phyloP scores from a whole-genome alignment of 352 stramenopile species.

The Phytopythium aichiense region DNA sequence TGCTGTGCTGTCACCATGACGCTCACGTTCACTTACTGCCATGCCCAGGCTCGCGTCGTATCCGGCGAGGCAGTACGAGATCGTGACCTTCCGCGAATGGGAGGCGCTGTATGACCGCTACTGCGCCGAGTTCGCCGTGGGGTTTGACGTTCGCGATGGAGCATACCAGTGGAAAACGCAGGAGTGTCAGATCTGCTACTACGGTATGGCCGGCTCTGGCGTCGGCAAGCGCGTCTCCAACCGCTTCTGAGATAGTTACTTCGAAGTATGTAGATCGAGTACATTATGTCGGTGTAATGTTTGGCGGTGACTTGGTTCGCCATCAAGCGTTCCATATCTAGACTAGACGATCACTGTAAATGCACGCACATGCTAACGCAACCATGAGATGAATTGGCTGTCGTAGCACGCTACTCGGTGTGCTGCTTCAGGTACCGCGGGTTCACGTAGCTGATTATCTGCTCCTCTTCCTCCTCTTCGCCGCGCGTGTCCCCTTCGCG shows the following conservation, averaged over 20 bases:
- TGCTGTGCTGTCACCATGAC: not conserved
- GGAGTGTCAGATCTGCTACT: slow-evolving; percentile 79
- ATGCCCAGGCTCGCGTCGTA: slow-evolving; percentile 38
- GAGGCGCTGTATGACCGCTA: slow-evolving; percentile 76
- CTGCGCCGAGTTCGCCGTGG: slow-evolving; percentile 76
- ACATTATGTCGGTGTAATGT: not conserved
- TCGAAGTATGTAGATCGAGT: not conserved
- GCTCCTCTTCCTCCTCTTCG: slow-evolving; percentile 6
- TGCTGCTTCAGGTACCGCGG: slow-evolving; percentile 1
- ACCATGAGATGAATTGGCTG: not conserved
- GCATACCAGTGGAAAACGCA: slow-evolving; percentile 82
- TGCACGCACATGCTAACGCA: not conserved
- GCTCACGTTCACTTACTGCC: not conserved
- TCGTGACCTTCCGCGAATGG: slow-evolving; percentile 79
- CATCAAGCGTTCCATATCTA: not conserved
- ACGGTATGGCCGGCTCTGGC: slow-evolving; percentile 45
- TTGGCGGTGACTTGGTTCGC: not conserved
- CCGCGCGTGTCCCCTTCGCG: not conserved
- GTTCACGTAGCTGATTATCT: slow-evolving; percentile 8
- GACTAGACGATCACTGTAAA: slow-evolving; percentile 1
- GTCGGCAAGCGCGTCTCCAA: slow-evolving; percentile 10
- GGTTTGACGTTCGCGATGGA: slow-evolving; percentile 74
- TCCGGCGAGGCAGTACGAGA: slow-evolving; percentile 75
- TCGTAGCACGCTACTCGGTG: not conserved
- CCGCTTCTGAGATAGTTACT: not conserved